A percentile compares a stretch with the other conserved stretches of the same genome.
phyloP scores from a whole-genome alignment of 352 stramenopile genomes.

The Elongisporangium anandrum region DNA sequence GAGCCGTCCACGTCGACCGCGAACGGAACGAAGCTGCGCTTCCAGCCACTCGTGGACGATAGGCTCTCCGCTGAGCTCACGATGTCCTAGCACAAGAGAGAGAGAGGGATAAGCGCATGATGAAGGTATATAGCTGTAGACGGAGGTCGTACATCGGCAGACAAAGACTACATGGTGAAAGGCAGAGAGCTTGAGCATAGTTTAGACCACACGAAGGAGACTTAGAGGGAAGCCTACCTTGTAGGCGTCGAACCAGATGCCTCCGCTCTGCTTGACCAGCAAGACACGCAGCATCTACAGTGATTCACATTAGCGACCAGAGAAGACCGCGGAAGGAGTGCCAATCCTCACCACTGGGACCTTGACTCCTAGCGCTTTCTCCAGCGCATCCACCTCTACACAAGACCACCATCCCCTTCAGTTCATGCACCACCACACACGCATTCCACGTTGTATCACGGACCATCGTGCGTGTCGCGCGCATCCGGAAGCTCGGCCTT shows the following conservation, averaged over 20 bases:
- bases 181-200: background rate
- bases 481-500: constrained; percentile 57
- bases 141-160: constrained; percentile 31
- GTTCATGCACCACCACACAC: no score
- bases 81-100: constrained; percentile 39
- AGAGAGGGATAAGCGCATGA: background rate
- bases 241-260: constrained; percentile 85
- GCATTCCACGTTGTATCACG: background rate
- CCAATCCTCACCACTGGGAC: constrained; percentile 40
- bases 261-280: constrained; percentile 68
- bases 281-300: constrained; percentile 54
- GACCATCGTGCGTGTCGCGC: constrained; percentile 44
- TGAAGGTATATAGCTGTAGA: background rate
- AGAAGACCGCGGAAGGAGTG: background rate
- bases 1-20: constrained; percentile 64
- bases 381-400: constrained; percentile 65
- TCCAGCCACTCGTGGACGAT: constrained; percentile 44
- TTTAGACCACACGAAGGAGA: background rate
- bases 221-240: constrained; percentile 25
- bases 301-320: no score
- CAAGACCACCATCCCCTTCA: no score
- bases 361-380: constrained; percentile 57
- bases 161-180: constrained; percentile 38
- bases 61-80: constrained; percentile 45
- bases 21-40: constrained; percentile 62